Conservation (phyloP, 2,329 filamentous ascomycete species). For the Ophiostoma sp. region DNA sequence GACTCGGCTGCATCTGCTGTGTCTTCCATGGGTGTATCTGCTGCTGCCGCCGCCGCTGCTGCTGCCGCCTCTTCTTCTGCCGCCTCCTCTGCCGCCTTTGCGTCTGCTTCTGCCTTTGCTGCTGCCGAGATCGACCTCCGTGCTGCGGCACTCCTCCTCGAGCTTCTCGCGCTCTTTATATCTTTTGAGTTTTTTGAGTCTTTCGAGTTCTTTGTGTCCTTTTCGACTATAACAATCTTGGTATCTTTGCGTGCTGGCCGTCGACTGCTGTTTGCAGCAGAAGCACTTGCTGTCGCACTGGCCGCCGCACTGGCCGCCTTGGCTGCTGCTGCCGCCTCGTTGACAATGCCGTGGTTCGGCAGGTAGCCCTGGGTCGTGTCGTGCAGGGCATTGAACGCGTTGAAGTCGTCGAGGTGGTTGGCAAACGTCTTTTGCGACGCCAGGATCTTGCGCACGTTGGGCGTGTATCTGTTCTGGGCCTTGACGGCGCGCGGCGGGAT, state of each 20-base stretch:
- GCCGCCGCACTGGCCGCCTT: slow-evolving; percentile 8
- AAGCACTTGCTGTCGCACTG: neutral
- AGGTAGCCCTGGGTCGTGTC: slow-evolving; percentile 34
- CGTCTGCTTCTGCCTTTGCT: slow-evolving; percentile 2
- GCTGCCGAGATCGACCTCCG: slow-evolving; percentile 16
- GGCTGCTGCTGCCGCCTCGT: slow-evolving; percentile 14
- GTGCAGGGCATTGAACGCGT: slow-evolving; percentile 53
- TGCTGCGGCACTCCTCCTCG: slow-evolving; percentile 6
- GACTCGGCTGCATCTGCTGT: slow-evolving; percentile 25
- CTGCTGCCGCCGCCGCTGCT: neutral
- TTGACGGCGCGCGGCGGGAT: slow-evolving; percentile 52
- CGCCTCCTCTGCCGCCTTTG: neutral
- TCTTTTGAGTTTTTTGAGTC: neutral
- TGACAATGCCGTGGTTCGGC: slow-evolving; percentile 23
- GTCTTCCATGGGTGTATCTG: slow-evolving; percentile 42
- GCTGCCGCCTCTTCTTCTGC: neutral
- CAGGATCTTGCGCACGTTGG: slow-evolving; percentile 69
- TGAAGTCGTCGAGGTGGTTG: slow-evolving; percentile 75
- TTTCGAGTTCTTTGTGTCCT: neutral
- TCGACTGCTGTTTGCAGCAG: slow-evolving; percentile 16
- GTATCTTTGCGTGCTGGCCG: slow-evolving; percentile 18
- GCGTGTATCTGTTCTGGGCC: slow-evolving; percentile 56
- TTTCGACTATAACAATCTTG: slow-evolving; percentile 6
- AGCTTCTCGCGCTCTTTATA: neutral
- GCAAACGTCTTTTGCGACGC: slow-evolving; percentile 77